Percentiles rank a stretch among this genome's conserved stretches.
These are phyloP conservation scores for Heliamphora ciliata DNA, from an alignment of 179 eudicot genomes.

Conservation along the genomic window DNA sequence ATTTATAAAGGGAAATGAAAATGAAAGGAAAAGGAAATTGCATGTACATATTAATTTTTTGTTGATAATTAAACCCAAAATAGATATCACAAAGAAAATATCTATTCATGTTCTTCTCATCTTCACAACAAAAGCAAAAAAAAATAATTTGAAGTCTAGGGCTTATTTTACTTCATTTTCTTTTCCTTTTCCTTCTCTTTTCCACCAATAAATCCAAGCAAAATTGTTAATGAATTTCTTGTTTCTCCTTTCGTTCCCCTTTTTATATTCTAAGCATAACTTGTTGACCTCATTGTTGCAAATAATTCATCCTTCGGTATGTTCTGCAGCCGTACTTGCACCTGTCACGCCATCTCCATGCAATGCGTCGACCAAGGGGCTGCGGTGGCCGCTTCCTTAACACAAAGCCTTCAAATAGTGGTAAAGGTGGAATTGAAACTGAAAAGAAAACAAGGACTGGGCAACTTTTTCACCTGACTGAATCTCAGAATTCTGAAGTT, in stretches of 20 bases:
- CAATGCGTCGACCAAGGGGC: slow-evolving; percentile 85
- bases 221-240: not conserved
- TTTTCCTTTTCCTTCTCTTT: not conserved
- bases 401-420: slow-evolving; percentile 23
- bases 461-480: slow-evolving; percentile 19
- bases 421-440: slow-evolving; percentile 8
- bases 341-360: slow-evolving; percentile 88
- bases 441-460: not conserved
- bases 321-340: slow-evolving; percentile 66
- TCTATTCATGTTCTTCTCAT: too few relatives aligned
- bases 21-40: too few relatives aligned
- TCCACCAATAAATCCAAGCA: too few relatives aligned
- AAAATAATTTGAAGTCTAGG: too few relatives aligned
- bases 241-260: not conserved
- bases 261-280: too few relatives aligned
- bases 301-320: not conserved
- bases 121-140: too few relatives aligned
- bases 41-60: too few relatives aligned
- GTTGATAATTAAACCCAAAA: too few relatives aligned
- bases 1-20: too few relatives aligned
- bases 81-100: too few relatives aligned
- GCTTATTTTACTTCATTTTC: not conserved
- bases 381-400: slow-evolving; percentile 75
- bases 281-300: too few relatives aligned
- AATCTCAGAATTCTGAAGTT: slow-evolving; percentile 38